Evolutionary conservation across 106 monocot genomes (phyloP).

Genomic region (Xerophyta viscosa): DNA sequence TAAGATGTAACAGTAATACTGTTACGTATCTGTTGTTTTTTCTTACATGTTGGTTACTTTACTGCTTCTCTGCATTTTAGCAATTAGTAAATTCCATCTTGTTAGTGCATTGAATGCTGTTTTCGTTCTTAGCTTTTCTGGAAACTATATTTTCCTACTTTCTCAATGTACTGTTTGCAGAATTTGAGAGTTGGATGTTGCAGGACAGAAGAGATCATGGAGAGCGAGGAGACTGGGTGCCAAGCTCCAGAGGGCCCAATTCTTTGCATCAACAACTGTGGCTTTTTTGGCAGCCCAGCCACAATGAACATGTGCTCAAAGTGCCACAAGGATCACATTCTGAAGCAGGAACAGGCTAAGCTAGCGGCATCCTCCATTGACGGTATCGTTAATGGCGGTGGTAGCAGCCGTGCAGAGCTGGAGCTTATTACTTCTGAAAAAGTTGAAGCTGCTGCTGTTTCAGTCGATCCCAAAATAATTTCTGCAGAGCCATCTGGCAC

Average conservation of each 20-base stretch:
- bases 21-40: too few species aligned
- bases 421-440: not conserved
- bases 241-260: slow-evolving; percentile 42
- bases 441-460: not conserved
- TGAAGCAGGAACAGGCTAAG: slow-evolving; percentile 26
- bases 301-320: slow-evolving; percentile 65
- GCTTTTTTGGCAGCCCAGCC: slow-evolving; percentile 46
- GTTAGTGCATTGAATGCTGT: too few species aligned
- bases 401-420: slow-evolving; percentile 13
- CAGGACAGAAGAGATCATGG: slow-evolving; percentile 14
- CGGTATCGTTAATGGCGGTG: slow-evolving; percentile 17
- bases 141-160: not conserved
- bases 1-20: too few species aligned
- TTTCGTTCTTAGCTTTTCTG: too few species aligned
- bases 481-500: slow-evolving; percentile 9
- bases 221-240: slow-evolving; percentile 23
- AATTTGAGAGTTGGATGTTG: not conserved
- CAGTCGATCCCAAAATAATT: slow-evolving; percentile 17
- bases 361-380: slow-evolving; percentile 35
- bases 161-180: not conserved
- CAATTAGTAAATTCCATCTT: too few species aligned
- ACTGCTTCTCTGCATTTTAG: too few species aligned
- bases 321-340: slow-evolving; percentile 44
- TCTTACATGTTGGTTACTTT: too few species aligned
- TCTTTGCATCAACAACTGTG: slow-evolving; percentile 57